These are phyloP conservation scores for Lentinus tigrinus DNA, from an alignment of 768 basidiomycete species.

Conservation along the genomic window DNA sequence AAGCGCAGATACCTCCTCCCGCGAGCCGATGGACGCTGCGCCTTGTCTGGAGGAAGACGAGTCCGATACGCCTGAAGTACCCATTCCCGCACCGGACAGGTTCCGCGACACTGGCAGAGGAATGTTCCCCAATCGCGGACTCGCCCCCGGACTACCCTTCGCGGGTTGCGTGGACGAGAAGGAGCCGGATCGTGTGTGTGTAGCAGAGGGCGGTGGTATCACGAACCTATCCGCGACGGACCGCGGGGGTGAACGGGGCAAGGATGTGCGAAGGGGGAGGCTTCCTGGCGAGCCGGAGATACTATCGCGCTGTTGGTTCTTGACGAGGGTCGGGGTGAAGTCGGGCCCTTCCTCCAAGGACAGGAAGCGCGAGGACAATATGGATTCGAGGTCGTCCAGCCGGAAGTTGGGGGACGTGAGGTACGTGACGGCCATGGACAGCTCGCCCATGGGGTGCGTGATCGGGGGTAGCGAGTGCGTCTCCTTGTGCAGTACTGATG, in stretches of 20 bases:
- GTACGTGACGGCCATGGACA: slow-evolving; percentile 63
- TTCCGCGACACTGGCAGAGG: slow-evolving; percentile 37
- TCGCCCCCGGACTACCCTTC: slow-evolving; percentile 18
- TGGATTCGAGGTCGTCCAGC: slow-evolving; percentile 73
- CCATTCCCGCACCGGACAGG: slow-evolving; percentile 30
- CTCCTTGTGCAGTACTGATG: slow-evolving; percentile 45
- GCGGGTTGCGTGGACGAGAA: slow-evolving; percentile 24
- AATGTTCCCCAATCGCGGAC: slow-evolving; percentile 35
- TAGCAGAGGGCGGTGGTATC: slow-evolving; percentile 26
- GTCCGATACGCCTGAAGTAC: slow-evolving; percentile 40
- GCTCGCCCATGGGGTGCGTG: slow-evolving; percentile 64
- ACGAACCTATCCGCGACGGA: slow-evolving; percentile 47
- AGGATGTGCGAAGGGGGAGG: slow-evolving; percentile 39
- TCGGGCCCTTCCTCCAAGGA: slow-evolving; percentile 63
- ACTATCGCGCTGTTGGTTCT: slow-evolving; percentile 61
- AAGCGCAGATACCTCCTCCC: slow-evolving; percentile 40
- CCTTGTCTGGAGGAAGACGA: slow-evolving; percentile 40
- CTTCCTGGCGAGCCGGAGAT: slow-evolving; percentile 42
- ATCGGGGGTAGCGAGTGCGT: slow-evolving; percentile 65
- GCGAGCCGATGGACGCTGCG: slow-evolving; percentile 33
- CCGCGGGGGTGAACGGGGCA: slow-evolving; percentile 47
- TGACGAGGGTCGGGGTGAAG: slow-evolving; percentile 71
- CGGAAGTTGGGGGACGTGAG: slow-evolving; percentile 68
- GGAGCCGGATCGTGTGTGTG: slow-evolving; percentile 34
- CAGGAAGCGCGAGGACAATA: slow-evolving; percentile 71